phyloP scores from a whole-genome alignment of 164 flowering plant species.

The Platanus orientalis region DNA sequence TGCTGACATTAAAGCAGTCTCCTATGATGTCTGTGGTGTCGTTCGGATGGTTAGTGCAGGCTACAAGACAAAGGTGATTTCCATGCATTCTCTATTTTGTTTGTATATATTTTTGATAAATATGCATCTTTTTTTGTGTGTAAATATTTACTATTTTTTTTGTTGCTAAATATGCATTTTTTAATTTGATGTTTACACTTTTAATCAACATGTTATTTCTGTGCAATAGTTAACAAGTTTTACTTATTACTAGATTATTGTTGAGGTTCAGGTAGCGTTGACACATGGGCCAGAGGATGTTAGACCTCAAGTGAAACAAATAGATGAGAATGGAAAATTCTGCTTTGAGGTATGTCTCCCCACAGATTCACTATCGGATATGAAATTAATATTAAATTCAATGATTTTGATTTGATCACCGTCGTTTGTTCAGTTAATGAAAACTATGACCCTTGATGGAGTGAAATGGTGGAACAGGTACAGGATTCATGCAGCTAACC shows the following conservation, averaged over 20 bases:
- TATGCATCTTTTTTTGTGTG: no score
- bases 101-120: no score
- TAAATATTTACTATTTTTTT: no score
- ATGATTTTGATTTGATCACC: not conserved
- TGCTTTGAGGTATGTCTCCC: conserved; percentile 79
- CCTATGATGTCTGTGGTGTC: conserved; percentile 84
- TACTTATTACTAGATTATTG: not conserved
- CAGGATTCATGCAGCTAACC: no score
- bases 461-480: no score
- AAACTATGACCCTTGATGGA: no score
- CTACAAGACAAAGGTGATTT: conserved; percentile 69
- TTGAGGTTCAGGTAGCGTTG: conserved; percentile 66
- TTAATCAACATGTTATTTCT: not conserved
- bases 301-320: conserved; percentile 73
- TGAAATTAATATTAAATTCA: not conserved
- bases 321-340: conserved; percentile 72
- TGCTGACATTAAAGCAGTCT: conserved; percentile 64
- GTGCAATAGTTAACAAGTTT: not conserved
- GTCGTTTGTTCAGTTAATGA: no score
- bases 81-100: not conserved
- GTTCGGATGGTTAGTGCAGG: conserved; percentile 53
- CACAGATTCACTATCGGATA: not conserved
- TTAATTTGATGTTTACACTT: not conserved
- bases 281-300: conserved; percentile 91
- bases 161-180: no score